A percentile compares a stretch with the other conserved stretches of the same genome.
Conservation (phyloP, 805 yeast genomes). For the Saturnispora diversa region DNA sequence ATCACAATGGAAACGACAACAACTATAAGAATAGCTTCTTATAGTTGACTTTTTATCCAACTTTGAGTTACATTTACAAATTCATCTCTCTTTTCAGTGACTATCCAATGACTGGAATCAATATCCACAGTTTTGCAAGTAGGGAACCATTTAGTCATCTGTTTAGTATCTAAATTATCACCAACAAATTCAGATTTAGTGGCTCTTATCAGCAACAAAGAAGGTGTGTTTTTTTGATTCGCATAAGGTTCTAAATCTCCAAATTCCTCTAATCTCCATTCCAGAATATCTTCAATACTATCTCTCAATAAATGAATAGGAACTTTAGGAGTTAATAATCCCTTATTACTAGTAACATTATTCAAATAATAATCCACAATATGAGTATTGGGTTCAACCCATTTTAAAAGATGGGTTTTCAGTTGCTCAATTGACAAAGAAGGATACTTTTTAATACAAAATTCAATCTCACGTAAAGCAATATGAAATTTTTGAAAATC, state of each 20-base stretch:
- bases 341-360: slow-evolving; percentile 40
- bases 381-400: slow-evolving; percentile 49
- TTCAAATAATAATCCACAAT: slow-evolving; percentile 69
- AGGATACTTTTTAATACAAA: slow-evolving; percentile 13
- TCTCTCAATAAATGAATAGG: slow-evolving; percentile 62
- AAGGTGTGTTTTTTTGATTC: slow-evolving; percentile 49
- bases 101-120: slow-evolving; percentile 87
- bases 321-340: slow-evolving; percentile 32
- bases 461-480: slow-evolving; percentile 17
- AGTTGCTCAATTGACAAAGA: slow-evolving; percentile 36
- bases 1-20: too few relatives aligned
- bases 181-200: slow-evolving; percentile 42
- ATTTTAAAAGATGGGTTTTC: slow-evolving; percentile 51
- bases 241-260: slow-evolving; percentile 24
- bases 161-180: slow-evolving; percentile 13
- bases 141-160: slow-evolving; percentile 42
- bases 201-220: slow-evolving; percentile 73
- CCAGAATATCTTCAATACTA: slow-evolving; percentile 54
- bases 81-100: slow-evolving; percentile 71
- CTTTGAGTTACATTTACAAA: slow-evolving; percentile 54
- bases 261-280: slow-evolving; percentile 33
- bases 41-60: slow-evolving; percentile 30
- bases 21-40: too few relatives aligned
- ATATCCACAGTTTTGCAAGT: slow-evolving; percentile 58
- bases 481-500: slow-evolving; percentile 28